Conservation (phyloP, 805 yeast species). For the Candida ficus region DNA sequence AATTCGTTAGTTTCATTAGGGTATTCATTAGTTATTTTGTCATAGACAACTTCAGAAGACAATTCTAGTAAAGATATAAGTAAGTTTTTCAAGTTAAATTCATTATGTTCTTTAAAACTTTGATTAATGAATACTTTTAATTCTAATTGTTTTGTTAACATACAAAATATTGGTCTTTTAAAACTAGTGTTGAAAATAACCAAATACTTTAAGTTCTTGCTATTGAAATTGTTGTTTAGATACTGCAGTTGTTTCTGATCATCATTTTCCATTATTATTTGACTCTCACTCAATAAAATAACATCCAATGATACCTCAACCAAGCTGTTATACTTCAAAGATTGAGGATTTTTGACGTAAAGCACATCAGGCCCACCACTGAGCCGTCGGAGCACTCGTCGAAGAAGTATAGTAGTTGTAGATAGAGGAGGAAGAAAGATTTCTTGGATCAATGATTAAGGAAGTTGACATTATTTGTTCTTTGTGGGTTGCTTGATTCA, state of each 20-base stretch:
- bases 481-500: constrained; percentile 9
- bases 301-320: constrained; percentile 29
- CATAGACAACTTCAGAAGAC: constrained; percentile 18
- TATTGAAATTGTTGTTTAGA: constrained; percentile 19
- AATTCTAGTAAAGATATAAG: constrained; percentile 22
- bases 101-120: constrained; percentile 17
- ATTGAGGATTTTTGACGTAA: constrained; percentile 25
- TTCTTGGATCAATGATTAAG: constrained; percentile 14
- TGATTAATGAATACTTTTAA: constrained; percentile 22
- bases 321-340: constrained; percentile 14
- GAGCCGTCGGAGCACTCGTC: constrained; percentile 18
- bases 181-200: constrained; percentile 17
- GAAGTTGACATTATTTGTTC: constrained; percentile 9
- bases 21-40: constrained; percentile 3
- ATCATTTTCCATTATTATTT: constrained; percentile 22
- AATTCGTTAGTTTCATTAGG: constrained; percentile 11
- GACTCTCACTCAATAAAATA: constrained; percentile 28
- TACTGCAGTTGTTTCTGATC: constrained; percentile 8
- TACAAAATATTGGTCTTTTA: constrained; percentile 21
- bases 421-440: constrained; percentile 3
- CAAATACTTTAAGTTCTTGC: constrained; percentile 17
- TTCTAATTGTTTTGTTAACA: constrained; percentile 9
- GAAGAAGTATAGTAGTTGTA: constrained; percentile 15
- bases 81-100: constrained; percentile 20
- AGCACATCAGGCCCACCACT: constrained; percentile 29